These are phyloP conservation scores for Erythrophleum ivorense DNA, from an alignment of 331 rosid genomes.

Conservation along the genomic window DNA sequence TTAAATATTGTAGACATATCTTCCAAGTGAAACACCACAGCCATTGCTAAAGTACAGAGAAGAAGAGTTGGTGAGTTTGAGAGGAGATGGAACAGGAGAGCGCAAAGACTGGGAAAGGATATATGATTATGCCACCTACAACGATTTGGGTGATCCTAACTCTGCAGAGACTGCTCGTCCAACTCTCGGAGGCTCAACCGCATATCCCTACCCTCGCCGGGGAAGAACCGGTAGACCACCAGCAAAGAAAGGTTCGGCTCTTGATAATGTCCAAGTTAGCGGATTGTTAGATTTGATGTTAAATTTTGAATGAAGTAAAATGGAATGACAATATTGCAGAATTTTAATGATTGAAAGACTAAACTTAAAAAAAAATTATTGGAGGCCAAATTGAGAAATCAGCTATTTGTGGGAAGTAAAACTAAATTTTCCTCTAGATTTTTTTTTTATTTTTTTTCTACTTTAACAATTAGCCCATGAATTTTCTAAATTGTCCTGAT, in stretches of 20 bases:
- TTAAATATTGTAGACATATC: slow-evolving; percentile 46
- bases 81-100: slow-evolving; percentile 61
- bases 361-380: too few species aligned
- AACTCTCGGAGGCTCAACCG: slow-evolving; percentile 50
- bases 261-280: not conserved
- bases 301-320: too few species aligned
- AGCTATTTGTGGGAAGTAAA: too few species aligned
- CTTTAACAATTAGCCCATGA: too few species aligned
- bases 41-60: slow-evolving; percentile 45
- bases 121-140: slow-evolving; percentile 60
- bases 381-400: too few species aligned
- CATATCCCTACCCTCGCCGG: slow-evolving; percentile 62
- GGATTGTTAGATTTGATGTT: not conserved
- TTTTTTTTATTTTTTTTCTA: too few species aligned
- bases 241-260: slow-evolving; percentile 43
- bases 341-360: too few species aligned
- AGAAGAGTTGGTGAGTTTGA: slow-evolving; percentile 48
- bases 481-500: too few species aligned
- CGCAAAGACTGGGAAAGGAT: slow-evolving; percentile 56
- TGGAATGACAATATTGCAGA: too few species aligned
- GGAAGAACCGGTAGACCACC: slow-evolving; percentile 60
- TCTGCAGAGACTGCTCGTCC: slow-evolving; percentile 39
- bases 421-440: too few species aligned
- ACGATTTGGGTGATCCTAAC: slow-evolving; percentile 60
- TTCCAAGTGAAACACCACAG: slow-evolving; percentile 55